Evolutionary conservation across 2,329 filamentous ascomycete genomes (phyloP).

Genomic region (Claviceps maximensis): DNA sequence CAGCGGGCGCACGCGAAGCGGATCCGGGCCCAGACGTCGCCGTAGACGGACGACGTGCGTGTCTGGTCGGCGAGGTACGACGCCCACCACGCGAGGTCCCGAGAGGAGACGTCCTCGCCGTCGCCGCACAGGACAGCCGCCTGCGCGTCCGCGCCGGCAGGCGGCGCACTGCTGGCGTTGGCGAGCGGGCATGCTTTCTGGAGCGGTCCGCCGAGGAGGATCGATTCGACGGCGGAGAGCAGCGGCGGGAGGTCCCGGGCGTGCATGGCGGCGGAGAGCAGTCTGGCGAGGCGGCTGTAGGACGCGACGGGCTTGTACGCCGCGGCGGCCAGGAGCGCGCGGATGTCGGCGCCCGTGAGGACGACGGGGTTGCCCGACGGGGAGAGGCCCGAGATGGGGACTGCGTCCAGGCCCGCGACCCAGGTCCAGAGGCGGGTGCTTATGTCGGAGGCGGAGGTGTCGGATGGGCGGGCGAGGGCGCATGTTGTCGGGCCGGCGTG

Average conservation of each 20-base stretch:
- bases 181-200: constrained; percentile 10
- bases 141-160: constrained; percentile 11
- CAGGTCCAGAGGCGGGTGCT: constrained; percentile 19
- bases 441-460: constrained; percentile 17
- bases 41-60: constrained; percentile 18
- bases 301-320: constrained; percentile 18
- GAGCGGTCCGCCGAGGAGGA: constrained; percentile 9
- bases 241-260: constrained; percentile 8
- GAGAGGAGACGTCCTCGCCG: constrained; percentile 14
- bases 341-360: constrained; percentile 21
- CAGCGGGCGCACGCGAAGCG: constrained; percentile 28
- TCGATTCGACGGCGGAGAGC: background rate
- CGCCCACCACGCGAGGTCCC: constrained; percentile 14
- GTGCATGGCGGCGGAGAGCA: constrained; percentile 9
- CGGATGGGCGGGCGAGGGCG: constrained; percentile 14
- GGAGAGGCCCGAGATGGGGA: constrained; percentile 13
- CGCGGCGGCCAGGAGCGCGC: constrained; percentile 11
- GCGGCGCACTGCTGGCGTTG: background rate
- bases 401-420: constrained; percentile 15
- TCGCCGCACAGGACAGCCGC: constrained; percentile 23
- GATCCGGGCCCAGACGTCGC: constrained; percentile 20
- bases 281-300: constrained; percentile 7
- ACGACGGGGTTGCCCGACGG: constrained; percentile 11
- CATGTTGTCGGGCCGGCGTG: constrained; percentile 15
- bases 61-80: constrained; percentile 17